Evolutionary conservation across 768 basidiomycete species (phyloP), one percentile per base, ranked within the genome.

Genomic region (Terana coerulea): DNA sequence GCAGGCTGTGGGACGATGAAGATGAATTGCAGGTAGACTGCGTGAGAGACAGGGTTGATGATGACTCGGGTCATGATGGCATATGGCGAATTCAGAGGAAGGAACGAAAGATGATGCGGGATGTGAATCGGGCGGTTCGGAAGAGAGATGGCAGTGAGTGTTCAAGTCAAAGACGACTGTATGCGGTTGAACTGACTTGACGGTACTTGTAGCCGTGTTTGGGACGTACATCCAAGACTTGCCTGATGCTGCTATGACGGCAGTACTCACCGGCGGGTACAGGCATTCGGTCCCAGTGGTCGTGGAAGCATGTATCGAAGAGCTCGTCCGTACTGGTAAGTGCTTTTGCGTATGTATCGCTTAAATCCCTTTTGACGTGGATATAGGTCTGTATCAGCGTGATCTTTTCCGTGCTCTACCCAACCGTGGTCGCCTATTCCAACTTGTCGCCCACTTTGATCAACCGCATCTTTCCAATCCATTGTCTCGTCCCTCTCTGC

Each of bases 301-400:
- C 2, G 71, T 71, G 31, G 66, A 71, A 3, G 64, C 71, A 0
- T 75, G 72, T 49, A 53, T 78, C 22, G 77, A 78, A 37, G 74
- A 78, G 56, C 58, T 78, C 29, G 75, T 75, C 49, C 70, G 74
- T 19, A 75, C 74, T 12, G 75, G 75, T 66, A 15, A 34, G 61
- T 46, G 1, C 41, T 10, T 29, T 24, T 24, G 26, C 26, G n/a
- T 24, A 25, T 15, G 10, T 11, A 29, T 0, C 44, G 15, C 35
- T 49, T 41, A 41, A 30, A 29, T 28, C 1, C 39, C 43, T 17
- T 7, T 53, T 42, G 22, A 53, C 19, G 12, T 15, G 7, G 25
- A 21, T 1, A 22, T 54, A 77, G 76, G 77, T 4, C 69, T 75
- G 7, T 74, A 75, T 50, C 68, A 75, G 24, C 65, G 60, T 1